Conservation (phyloP, 805 yeast species). For the Saccharomycopsis sp. region DNA sequence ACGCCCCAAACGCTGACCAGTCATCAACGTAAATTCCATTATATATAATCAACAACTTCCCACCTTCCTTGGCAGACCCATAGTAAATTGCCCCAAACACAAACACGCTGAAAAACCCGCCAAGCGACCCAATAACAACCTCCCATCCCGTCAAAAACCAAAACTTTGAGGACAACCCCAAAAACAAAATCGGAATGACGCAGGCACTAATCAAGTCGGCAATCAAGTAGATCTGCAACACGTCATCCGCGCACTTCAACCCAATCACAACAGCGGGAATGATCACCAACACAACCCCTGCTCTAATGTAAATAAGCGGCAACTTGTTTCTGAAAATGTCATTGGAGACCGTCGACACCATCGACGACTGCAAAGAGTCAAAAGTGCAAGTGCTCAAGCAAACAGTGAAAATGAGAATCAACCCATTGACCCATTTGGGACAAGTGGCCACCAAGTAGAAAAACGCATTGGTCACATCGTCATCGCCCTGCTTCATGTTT, state of each 20-base stretch:
- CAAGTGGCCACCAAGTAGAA: constrained; percentile 59
- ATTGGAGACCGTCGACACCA: constrained; percentile 82
- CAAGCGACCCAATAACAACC: constrained; percentile 73
- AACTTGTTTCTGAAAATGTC: constrained; percentile 81
- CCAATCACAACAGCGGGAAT: constrained; percentile 87
- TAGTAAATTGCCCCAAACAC: constrained; percentile 79
- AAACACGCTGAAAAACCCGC: constrained; percentile 73
- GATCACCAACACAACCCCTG: constrained; percentile 63
- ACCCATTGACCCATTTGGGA: constrained; percentile 83
- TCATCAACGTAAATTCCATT: constrained; percentile 75
- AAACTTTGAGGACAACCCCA: constrained; percentile 62
- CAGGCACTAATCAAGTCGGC: constrained; percentile 86
- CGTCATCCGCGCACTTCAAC: constrained; percentile 68
- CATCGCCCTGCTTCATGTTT: constrained; percentile 36
- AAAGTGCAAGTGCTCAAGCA: constrained; percentile 79
- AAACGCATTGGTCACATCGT: constrained; percentile 51
- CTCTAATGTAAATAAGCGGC: constrained; percentile 55
- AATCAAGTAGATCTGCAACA: constrained; percentile 78
- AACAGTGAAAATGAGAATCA: constrained; percentile 66
- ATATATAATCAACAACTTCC: constrained; percentile 59
- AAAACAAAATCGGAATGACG: constrained; percentile 72
- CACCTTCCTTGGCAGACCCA: constrained; percentile 65
- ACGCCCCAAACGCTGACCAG: constrained; percentile 95
- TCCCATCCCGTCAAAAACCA: constrained; percentile 74
- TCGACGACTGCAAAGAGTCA: constrained; percentile 82